Conservation (phyloP, 106 monocot genomes). For the Allium sativum region DNA sequence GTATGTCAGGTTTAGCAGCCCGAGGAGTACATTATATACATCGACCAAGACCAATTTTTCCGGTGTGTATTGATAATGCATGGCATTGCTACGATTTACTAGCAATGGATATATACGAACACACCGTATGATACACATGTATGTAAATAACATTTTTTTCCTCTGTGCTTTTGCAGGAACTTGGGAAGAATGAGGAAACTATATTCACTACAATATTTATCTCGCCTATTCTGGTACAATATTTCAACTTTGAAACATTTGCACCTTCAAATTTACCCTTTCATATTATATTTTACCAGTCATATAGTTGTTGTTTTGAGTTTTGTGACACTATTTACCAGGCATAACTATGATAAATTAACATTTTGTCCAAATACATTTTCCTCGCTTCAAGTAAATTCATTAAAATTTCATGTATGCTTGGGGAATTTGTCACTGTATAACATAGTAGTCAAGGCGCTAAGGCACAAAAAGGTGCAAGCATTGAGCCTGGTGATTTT, state of each 20-base stretch:
- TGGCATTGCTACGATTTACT: neutral
- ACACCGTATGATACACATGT: neutral
- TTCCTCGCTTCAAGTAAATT: too few relatives aligned
- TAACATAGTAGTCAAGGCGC: too few relatives aligned
- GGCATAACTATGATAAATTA: too few relatives aligned
- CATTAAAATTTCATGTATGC: too few relatives aligned
- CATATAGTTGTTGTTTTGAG: neutral
- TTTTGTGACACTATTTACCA: neutral
- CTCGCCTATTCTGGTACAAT: slow-evolving; percentile 75
- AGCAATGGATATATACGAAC: neutral
- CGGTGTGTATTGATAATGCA: slow-evolving; percentile 26
- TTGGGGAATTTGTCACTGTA: too few relatives aligned
- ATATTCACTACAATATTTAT: slow-evolving; percentile 52
- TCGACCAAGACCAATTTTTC: slow-evolving; percentile 72
- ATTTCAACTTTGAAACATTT: neutral
- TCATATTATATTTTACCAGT: neutral
- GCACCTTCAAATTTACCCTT: neutral
- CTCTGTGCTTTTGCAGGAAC: slow-evolving; percentile 35
- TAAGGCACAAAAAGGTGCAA: too few relatives aligned
- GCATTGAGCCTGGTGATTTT: too few relatives aligned
- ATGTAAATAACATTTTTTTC: neutral
- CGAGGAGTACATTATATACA: slow-evolving; percentile 91
- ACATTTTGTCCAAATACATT: neutral
- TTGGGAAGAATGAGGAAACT: slow-evolving; percentile 71
- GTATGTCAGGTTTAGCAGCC: slow-evolving; percentile 84